Evolutionary conservation across 1,284 basidiomycete genomes (phyloP), one percentile per base, ranked within the genome.

Genomic region (Boletellus deceptivus): DNA sequence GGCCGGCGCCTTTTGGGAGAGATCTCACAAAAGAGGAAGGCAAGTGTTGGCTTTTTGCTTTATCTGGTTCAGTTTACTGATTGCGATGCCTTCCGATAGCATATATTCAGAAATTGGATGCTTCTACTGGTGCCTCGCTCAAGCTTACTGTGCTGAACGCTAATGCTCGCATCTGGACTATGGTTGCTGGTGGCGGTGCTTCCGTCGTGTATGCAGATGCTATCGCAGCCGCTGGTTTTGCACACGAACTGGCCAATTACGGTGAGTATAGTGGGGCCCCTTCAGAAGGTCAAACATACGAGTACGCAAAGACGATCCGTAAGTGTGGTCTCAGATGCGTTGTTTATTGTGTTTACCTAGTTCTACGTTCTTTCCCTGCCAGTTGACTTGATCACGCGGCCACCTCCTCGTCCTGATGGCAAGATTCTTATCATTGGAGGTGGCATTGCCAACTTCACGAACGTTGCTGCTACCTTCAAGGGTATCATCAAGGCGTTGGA

Each of bases 401-500:
- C 93, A 47, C 75, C 78, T 42, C 88, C 91, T 49, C 78, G 86
- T 65, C 78, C 86, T 41, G 79, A 94, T 47, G 96, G 96, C 77
- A 99, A 99, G 78, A 85, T 99, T 68, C 90, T 99, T 72, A 98
- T 99, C 82, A 98, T 99, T 60, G 97, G 96, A 73, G 97, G 97
- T 78, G 96, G 96, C 77, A 98, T 98, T 60, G 96, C 96, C 77
- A 99, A 99, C 86, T 99, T 99, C 77, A 98, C 95, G 70, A 98
- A 99, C 71, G 95, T 99, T 62, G 96, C 96, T 37, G 89, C 96
- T 16, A 99, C 96, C 57, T 99, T 99, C 89, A 98, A 98, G 82
- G 96, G 96, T 61, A 99, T 98, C 80, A 98, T 99, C 71, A 91
- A 87, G 55, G 96, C 96, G 18, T 81, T 99, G 63, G 91, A 97